Evolutionary conservation across 371 early-diverging fungal genomes (phyloP), one percentile per base, ranked within the genome.

Genomic region (Astathelohania contejeani): DNA sequence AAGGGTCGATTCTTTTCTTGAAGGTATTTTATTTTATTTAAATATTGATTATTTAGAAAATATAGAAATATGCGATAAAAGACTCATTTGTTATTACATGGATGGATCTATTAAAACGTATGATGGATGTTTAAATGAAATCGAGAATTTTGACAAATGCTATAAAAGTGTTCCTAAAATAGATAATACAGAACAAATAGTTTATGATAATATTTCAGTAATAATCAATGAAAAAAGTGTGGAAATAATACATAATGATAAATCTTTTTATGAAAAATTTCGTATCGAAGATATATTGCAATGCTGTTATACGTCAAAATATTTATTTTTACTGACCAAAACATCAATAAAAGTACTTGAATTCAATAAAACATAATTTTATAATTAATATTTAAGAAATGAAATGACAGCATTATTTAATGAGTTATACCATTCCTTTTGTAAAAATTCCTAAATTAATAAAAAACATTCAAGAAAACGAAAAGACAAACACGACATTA

Each of bases 1-100:
- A 49, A 10, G 49, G n/a, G 25, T 49, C 3, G 49, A 49, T 4
- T 3, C 32, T 6, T 35, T 22, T 49, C 22, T 54, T 18, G 46
- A 44, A 46, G 55, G 25, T 54, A 54, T 54, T 32, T 19, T 54
- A 12, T 1, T 45, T 9, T 54, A 54, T 46, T 25, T 54, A 10
- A 26, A 45, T 4, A 20, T 54, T 26, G 55, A 54, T 37, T 6
- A 54, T 18, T 3, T 44, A 19, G 4, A 2, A 1, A 44, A 54
- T 25, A 19, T 45, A 14, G 6, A 9, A 35, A 16, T 43, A 16
- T 4, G 4, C 16, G 20, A 43, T 12, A 19, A 43, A 43, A 16
- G 19, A 16, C 4, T 43, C 20, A 20, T 43, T 43, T 9, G 4
- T 9, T n/a, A 43, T n/a, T 43, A 43, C 19, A 43, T n/a, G 19